These are phyloP conservation scores for Pulveroboletus frians DNA, from an alignment of 768 basidiomycete species.

Conservation along the genomic window DNA sequence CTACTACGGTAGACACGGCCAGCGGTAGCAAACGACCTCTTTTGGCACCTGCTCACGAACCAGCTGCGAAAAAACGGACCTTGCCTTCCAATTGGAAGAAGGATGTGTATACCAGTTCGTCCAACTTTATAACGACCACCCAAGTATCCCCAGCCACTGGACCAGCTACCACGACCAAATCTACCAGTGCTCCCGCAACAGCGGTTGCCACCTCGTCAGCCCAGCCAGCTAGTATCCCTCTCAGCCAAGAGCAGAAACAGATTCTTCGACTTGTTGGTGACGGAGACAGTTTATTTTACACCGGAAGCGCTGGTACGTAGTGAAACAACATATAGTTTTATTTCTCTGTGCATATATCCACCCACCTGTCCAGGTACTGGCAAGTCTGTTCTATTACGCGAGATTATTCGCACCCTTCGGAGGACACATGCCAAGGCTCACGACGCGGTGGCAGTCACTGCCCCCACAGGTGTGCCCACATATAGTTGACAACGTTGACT, in stretches of 20 bases:
- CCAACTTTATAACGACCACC: constrained; percentile 28
- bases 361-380: constrained; percentile 68
- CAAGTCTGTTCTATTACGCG: constrained; percentile 89
- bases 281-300: constrained; percentile 84
- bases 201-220: constrained; percentile 5
- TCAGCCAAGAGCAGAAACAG: constrained; percentile 83
- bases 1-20: constrained; percentile 15
- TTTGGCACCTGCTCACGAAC: constrained; percentile 16
- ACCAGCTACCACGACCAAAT: constrained; percentile 7
- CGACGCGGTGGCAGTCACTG: constrained; percentile 88
- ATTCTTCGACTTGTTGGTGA: constrained; percentile 75
- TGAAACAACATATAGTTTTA: neutral
- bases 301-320: constrained; percentile 87
- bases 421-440: constrained; percentile 45
- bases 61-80: constrained; percentile 48
- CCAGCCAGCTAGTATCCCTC: constrained; percentile 42
- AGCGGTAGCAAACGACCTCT: constrained; percentile 33
- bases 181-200: constrained; percentile 2
- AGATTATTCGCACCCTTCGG: constrained; percentile 76
- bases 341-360: constrained; percentile 16
- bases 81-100: constrained; percentile 49
- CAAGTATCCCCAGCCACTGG: constrained; percentile 9
- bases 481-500: neutral
- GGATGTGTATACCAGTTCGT: constrained; percentile 33
- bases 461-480: constrained; percentile 69